A percentile compares a stretch with the other conserved stretches of the same genome.
phyloP scores from a whole-genome alignment of 2,329 filamentous ascomycete species.

The Hansfordia pulvinata region DNA sequence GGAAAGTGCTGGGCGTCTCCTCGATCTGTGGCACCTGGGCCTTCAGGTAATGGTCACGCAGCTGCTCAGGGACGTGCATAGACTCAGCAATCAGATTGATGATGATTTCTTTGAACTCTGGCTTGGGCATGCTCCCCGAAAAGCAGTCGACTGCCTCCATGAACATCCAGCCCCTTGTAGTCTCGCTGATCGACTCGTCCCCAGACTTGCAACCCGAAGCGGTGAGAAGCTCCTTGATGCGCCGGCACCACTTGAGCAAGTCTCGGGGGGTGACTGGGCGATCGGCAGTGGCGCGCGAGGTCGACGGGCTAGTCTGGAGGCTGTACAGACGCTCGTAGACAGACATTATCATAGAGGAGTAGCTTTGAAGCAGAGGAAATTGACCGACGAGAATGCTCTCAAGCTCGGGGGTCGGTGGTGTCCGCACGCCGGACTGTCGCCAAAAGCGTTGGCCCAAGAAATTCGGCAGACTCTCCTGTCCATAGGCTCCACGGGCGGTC shows the following conservation, averaged over 20 bases:
- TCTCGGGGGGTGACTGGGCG: slow-evolving; percentile 48
- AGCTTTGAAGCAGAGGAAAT: slow-evolving; percentile 56
- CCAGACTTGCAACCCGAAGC: slow-evolving; percentile 49
- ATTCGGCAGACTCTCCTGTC: slow-evolving; percentile 50
- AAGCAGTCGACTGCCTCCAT: slow-evolving; percentile 92
- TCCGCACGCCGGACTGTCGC: slow-evolving; percentile 58
- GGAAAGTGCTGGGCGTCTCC: slow-evolving; percentile 42
- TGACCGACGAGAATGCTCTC: slow-evolving; percentile 57
- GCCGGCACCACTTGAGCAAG: slow-evolving; percentile 80
- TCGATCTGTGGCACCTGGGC: slow-evolving; percentile 60
- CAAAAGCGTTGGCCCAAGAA: slow-evolving; percentile 81
- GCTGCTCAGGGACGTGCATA: slow-evolving; percentile 73
- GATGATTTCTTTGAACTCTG: slow-evolving; percentile 42
- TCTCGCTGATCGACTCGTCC: slow-evolving; percentile 59
- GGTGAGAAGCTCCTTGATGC: slow-evolving; percentile 54
- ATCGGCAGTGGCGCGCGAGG: slow-evolving; percentile 22
- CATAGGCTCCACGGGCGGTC: slow-evolving; percentile 57
- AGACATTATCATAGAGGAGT: slow-evolving; percentile 41
- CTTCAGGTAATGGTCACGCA: slow-evolving; percentile 63
- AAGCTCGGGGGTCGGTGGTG: slow-evolving; percentile 57
- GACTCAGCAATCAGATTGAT: slow-evolving; percentile 67
- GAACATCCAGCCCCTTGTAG: slow-evolving; percentile 70
- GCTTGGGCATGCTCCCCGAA: slow-evolving; percentile 62
- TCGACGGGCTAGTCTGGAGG: slow-evolving; percentile 20
- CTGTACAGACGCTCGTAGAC: slow-evolving; percentile 42